Evolutionary conservation across 768 basidiomycete species (phyloP), one percentile per base, ranked within the genome.

Genomic region (Cytidiella melzeri): DNA sequence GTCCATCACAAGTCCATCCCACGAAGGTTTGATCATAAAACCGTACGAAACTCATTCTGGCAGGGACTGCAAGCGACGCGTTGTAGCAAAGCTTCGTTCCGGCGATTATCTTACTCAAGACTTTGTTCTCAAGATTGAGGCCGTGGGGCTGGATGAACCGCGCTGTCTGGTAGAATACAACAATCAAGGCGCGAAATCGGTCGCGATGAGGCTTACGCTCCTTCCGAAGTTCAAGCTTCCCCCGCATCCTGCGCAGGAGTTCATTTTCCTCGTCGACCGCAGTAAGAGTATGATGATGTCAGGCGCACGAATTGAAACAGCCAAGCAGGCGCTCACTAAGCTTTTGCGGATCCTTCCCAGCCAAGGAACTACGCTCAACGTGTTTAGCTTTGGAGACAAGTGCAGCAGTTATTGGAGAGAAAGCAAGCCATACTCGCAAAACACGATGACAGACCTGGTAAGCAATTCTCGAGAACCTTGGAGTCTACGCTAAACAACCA

Each of bases 251-350:
- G 58, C 65, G 0, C 80, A 80, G 44, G 82, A 84, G 51, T 84
- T 76, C 47, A 64, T 84, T 0, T 84, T 84, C 52, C 51, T 84
- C 5, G 65, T 84, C 12, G 83, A 84, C 55, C 65, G 80, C 38
- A 79, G 75, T 18, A 73, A 75, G 0, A 80, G 77, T 44, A 84
- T 84, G 83, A 0, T 0, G 0, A n/a, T n/a, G n/a, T n/a, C n/a
- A n/a, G 51, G 51, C 19, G 25, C 19, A 9, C 57, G 74, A 5
- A 76, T 82, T 2, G 67, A 68, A 30, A 72, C 67, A 2, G 79
- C 80, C 10, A 80, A 74, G 52, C 52, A 61, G 24, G 75, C 79
- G 0, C 61, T 84, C 26, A 41, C 43, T 0, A 66, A 77, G 54
- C 57, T 84, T 1, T 64, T 84, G 13, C 70, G 67, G 5, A 67